Evolutionary conservation across 352 stramenopile genomes (phyloP).

Genomic region (Phytophthora citrophthora): DNA sequence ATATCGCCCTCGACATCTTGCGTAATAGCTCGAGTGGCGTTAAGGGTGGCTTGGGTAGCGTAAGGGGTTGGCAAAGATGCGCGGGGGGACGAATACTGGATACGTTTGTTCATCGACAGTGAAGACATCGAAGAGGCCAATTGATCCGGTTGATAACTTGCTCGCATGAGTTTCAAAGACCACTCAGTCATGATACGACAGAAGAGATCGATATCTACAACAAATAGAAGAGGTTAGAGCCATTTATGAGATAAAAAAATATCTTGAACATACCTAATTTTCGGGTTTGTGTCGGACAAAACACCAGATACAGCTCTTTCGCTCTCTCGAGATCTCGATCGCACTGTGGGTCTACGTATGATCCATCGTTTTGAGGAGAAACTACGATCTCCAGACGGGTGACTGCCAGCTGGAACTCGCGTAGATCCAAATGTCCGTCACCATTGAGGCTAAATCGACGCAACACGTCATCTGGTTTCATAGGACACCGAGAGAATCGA

Average conservation of each 20-base stretch:
- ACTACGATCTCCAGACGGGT: constrained; percentile 72
- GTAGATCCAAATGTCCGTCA: constrained; percentile 72
- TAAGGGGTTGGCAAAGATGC: constrained; percentile 57
- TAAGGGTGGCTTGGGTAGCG: constrained; percentile 36
- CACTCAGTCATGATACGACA: constrained; percentile 85
- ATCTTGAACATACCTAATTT: constrained; percentile 52
- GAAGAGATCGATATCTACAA: constrained; percentile 76
- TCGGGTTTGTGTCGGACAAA: constrained; percentile 67
- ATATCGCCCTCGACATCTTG: constrained; percentile 1
- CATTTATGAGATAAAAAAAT: no score
- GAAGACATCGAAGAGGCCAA: constrained; percentile 26
- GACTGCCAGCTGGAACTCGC: constrained; percentile 76
- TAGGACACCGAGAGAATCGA: constrained; percentile 59
- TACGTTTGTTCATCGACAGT: constrained; percentile 22
- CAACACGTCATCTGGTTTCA: constrained; percentile 77
- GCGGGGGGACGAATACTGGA: constrained; percentile 29
- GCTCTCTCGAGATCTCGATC: constrained; percentile 36
- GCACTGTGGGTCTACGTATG: constrained; percentile 8
- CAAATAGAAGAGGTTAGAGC: not conserved
- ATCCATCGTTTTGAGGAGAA: constrained; percentile 7
- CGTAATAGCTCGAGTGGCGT: constrained; percentile 5
- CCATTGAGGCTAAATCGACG: constrained; percentile 81
- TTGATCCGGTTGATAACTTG: constrained; percentile 42
- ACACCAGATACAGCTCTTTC: constrained; percentile 68
- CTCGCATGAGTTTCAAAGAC: constrained; percentile 66